Evolutionary conservation across 2,329 filamentous ascomycete genomes (phyloP).

Genomic region (Didymella segeticola): DNA sequence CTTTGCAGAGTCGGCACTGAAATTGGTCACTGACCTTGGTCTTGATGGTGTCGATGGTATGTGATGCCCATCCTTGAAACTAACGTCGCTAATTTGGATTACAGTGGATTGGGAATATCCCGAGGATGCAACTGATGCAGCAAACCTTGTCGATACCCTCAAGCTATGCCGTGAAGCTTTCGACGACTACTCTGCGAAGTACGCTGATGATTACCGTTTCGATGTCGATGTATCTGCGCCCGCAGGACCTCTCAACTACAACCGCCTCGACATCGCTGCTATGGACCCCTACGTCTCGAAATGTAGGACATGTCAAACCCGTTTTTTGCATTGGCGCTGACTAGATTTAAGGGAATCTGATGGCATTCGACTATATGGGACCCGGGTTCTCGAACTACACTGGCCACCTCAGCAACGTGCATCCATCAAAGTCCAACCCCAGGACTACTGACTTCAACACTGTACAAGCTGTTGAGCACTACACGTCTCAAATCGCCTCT

Average conservation of each 20-base stretch:
- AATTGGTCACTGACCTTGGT: conserved; percentile 80
- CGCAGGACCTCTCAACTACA: conserved; percentile 51
- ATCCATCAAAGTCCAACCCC: conserved; percentile 26
- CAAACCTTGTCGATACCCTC: conserved; percentile 49
- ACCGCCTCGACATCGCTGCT: conserved; percentile 44
- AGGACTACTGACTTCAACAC: conserved; percentile 41
- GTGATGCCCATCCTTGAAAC: not conserved
- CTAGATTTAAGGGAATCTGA: too few relatives aligned
- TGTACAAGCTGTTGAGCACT: conserved; percentile 33
- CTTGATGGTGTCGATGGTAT: conserved; percentile 60
- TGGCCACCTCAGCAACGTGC: conserved; percentile 54
- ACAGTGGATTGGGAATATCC: conserved; percentile 54
- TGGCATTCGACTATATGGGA: conserved; percentile 71
- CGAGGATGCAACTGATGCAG: conserved; percentile 43
- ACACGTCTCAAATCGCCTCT: conserved; percentile 26
- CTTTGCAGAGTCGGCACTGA: conserved; percentile 74
- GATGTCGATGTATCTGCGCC: conserved; percentile 54
- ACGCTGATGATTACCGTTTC: conserved; percentile 51
- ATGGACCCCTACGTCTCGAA: conserved; percentile 55
- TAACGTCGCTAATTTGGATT: not conserved
- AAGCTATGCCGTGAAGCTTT: conserved; percentile 43
- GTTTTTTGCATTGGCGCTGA: too few relatives aligned
- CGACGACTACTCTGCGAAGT: conserved; percentile 46
- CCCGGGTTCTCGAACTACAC: conserved; percentile 73
- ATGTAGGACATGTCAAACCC: too few relatives aligned